Evolutionary conservation across 148 eudicot genomes (phyloP).

Genomic region (Nepenthes mirabilis): DNA sequence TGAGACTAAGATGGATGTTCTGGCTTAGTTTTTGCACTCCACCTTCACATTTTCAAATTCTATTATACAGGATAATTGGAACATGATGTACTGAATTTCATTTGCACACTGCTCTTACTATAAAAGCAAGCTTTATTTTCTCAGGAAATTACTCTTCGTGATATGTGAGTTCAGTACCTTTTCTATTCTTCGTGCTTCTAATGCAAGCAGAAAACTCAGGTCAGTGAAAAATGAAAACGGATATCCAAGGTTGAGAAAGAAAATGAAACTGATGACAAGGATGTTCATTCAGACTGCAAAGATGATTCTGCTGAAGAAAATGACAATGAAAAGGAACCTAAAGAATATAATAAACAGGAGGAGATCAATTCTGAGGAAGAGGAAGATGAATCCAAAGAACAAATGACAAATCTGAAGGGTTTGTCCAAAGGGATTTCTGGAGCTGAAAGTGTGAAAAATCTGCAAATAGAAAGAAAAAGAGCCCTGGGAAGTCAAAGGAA

Average conservation of each 20-base stretch:
- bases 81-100: no score
- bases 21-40: no score
- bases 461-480: conserved; percentile 20
- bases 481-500: conserved; percentile 29
- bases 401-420: conserved; percentile 24
- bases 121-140: no score
- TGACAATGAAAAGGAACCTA: conserved; percentile 22
- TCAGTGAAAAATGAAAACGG: conserved; percentile 37
- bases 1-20: no score
- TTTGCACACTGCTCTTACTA: no score
- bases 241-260: conserved; percentile 33
- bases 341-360: conserved; percentile 48
- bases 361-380: conserved; percentile 37
- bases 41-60: no score
- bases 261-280: conserved; percentile 29
- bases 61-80: no score
- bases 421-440: conserved; percentile 31
- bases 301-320: conserved; percentile 46
- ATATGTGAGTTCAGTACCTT: no score
- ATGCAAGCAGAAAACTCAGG: conserved; percentile 27
- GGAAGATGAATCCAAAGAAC: conserved; percentile 29
- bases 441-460: conserved; percentile 27
- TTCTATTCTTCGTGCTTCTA: not conserved
- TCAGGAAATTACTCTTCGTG: no score
- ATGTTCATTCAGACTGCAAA: conserved; percentile 31